phyloP scores from a whole-genome alignment of 2,329 filamentous ascomycete species.

The Ceratocystis huliohia region DNA sequence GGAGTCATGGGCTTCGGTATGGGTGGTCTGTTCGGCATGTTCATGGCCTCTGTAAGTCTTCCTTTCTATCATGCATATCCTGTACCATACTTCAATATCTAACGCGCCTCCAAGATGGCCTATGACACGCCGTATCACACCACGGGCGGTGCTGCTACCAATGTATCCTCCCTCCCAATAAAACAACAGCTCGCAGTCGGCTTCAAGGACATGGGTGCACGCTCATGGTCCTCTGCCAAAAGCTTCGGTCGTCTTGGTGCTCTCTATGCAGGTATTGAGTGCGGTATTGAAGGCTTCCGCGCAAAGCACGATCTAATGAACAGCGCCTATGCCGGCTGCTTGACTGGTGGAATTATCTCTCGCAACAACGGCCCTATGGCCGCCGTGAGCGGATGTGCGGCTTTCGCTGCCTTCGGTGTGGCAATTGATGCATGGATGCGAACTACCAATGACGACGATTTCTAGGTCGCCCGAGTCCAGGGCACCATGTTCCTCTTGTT shows the following conservation, averaged over 20 bases:
- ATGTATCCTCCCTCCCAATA: constrained; percentile 56
- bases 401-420: constrained; percentile 84
- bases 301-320: constrained; percentile 92
- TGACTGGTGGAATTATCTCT: constrained; percentile 81
- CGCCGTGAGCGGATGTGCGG: constrained; percentile 72
- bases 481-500: constrained; percentile 2
- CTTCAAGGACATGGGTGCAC: constrained; percentile 87
- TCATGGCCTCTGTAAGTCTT: constrained; percentile 81
- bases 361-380: constrained; percentile 82
- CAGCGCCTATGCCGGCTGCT: constrained; percentile 73
- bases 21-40: constrained; percentile 86
- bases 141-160: constrained; percentile 30
- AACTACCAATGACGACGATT: constrained; percentile 50
- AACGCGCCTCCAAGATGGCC: constrained; percentile 56
- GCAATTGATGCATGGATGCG: constrained; percentile 90
- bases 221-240: constrained; percentile 72
- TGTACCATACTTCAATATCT: background rate
- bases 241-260: constrained; percentile 93
- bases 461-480: constrained; percentile 2
- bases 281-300: constrained; percentile 80
- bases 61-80: background rate
- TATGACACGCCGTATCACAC: constrained; percentile 83
- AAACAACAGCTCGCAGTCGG: constrained; percentile 72
- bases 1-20: constrained; percentile 90
- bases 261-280: constrained; percentile 85